Base-by-base conservation (phyloP, 139 green algal species). In the Chlorella vulgaris region DNA sequence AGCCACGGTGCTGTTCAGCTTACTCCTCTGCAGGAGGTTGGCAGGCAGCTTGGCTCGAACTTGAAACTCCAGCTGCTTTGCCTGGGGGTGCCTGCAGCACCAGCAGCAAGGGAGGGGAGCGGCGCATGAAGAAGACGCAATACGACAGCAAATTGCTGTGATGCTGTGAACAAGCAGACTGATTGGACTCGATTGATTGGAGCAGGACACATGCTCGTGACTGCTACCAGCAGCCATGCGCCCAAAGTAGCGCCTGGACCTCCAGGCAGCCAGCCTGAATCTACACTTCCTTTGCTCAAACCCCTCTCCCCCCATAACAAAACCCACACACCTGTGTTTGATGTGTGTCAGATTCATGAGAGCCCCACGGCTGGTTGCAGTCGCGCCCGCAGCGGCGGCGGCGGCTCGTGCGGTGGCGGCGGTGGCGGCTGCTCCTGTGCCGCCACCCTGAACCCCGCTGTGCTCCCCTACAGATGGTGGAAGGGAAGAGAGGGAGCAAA, bases 381-480 rank as follows among this genome's bases (percentile, higher is more conserved):
- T 79, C 51, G 22, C 35, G 24, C 42, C 73, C 1, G 73, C 35
- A 7, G 35, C 53, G 21, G 53, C 73, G 33, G 42, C 71, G 1
- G 71, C 39, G 50, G n/a, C n/a, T 8, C 18, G 42, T 43, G 36
- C 43, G 18, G 24, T 43, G 19, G 19, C 31, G 19, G 70, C 70
- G 1, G 47, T 63, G 0, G 31, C 31, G 31, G 33, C 47, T 7
- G 43, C 70, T 50, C 73, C 51, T 21, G 26, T 38, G 31, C 73
- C 73, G 73, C 73, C n/a, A n/a, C n/a, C 73, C 26, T 79, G 73
- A 7, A 79, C 38, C 33, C 73, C 73, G 73, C 73, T 79, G 53
- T 79, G 53, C 51, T 79, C 73, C 35, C 73, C 73, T 79, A 13
- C 22, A 29, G 35, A 33, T 42, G 31, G 31, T 29, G 10, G 28